A percentile compares a stretch with the other conserved stretches of the same genome.
Conservation (phyloP, 345 rosid species). For the Rhodomyrtus tomentosa region DNA sequence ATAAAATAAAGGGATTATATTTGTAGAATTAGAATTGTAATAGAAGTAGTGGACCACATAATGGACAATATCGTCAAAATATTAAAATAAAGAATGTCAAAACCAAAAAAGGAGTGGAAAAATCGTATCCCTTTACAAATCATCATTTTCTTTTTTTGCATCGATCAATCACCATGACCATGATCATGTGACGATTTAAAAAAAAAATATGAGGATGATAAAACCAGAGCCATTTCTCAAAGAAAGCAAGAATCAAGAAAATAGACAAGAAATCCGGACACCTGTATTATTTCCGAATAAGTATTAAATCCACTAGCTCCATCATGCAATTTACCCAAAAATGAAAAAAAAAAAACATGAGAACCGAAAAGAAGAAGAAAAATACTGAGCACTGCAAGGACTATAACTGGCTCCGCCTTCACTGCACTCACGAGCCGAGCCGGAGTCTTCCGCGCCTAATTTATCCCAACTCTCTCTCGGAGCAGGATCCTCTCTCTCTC, state of each 20-base stretch:
- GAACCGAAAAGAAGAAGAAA: not conserved
- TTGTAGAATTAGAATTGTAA: too few relatives aligned
- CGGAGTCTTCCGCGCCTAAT: not conserved
- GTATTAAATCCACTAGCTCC: not conserved
- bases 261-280: not conserved
- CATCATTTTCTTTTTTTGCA: not conserved
- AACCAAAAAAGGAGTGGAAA: too few relatives aligned
- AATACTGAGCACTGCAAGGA: not conserved
- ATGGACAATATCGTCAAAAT: too few relatives aligned
- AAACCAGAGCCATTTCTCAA: not conserved
- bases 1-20: too few relatives aligned
- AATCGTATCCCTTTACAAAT: too few relatives aligned
- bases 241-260: not conserved
- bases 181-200: not conserved
- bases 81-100: too few relatives aligned
- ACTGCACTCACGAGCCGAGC: not conserved
- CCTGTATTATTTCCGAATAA: not conserved
- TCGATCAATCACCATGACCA: not conserved
- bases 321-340: not conserved
- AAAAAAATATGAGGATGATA: not conserved
- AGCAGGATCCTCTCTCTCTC: not conserved
- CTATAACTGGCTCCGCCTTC: not conserved
- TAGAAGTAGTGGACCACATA: too few relatives aligned
- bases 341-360: not conserved
- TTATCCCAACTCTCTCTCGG: not conserved